Base-by-base conservation (phyloP, 345 rosid species). In the Sisymbrium altissimum region DNA sequence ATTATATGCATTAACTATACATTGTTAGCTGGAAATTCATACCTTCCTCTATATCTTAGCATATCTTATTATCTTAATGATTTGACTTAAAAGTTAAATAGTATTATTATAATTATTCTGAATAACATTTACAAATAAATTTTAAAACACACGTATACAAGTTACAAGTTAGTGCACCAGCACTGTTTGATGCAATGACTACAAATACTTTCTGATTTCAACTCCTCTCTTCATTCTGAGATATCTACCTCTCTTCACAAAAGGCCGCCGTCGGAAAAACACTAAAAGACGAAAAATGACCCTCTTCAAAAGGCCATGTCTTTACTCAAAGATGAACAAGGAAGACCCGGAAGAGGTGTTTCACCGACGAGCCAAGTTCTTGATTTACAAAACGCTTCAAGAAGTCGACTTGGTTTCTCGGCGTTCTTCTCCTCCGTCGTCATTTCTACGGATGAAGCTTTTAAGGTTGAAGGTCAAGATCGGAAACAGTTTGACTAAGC, bases 351-450 rank as follows among this genome's bases (percentile, higher is more conserved):
- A 91, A 64, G 97, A 88, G 71, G 9, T 80, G 0, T 53, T 44
- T 15, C 92, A 81, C 53, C 69, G 88, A 56, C 64, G 85, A 79
- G 96, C 97, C 27, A 95, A 85, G 80, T 94, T 91, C 84, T 82
- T 91, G 89, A 87, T 94, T 71, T 86, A 91, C 86, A 91, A 85
- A 73, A 85, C 64, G 36, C 84, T 23, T 73, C 68, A 61, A 76
- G 84, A 79, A 85, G 76, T 12, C 14, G 78, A 71, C 83, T 10
- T 87, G 81, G 9, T 84, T 77, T 48, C 13, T 81, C 46, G 63
- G 4, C 77, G 68, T 49, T 46, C 65, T 64, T n/a, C 56, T 49
- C 12, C 43, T 13, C 19, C 18, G 38, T 67, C 89, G 3, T 88
- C 87, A 11, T 86, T 84, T 62, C 5, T 84, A 23, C 72, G 85